These are phyloP conservation scores for Incumbomyces lentus DNA, from an alignment of 2,329 filamentous ascomycete species.

Conservation along the genomic window DNA sequence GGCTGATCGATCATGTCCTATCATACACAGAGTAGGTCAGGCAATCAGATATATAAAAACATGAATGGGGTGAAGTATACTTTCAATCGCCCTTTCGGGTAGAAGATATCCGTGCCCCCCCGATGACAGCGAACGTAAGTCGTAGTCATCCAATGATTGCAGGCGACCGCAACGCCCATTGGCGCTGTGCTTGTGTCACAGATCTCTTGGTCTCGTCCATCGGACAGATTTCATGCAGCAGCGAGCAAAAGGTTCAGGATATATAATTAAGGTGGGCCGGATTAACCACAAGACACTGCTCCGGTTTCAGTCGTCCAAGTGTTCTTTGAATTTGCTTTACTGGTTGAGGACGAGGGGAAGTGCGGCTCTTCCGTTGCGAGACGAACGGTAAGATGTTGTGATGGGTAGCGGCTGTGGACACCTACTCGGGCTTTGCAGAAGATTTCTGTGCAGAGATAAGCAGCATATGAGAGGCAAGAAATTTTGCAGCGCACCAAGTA, in stretches of 20 bases:
- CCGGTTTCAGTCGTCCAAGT: slow-evolving; percentile 78
- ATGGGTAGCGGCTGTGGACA: slow-evolving; percentile 86
- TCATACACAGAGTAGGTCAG: slow-evolving; percentile 98
- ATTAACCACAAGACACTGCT: slow-evolving; percentile 80
- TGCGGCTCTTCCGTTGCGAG: slow-evolving; percentile 64
- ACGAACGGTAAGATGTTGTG: slow-evolving; percentile 65
- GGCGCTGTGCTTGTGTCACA: slow-evolving; percentile 73
- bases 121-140: slow-evolving; percentile 91
- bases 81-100: slow-evolving; percentile 36
- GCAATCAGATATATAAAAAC: slow-evolving; percentile 99
- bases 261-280: slow-evolving; percentile 85
- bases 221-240: slow-evolving; percentile 64
- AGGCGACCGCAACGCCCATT: slow-evolving; percentile 91
- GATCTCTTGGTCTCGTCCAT: slow-evolving; percentile 64
- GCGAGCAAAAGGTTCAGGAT: slow-evolving; percentile 70
- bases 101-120: slow-evolving; percentile 87
- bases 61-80: slow-evolving; percentile 99
- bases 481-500: slow-evolving; percentile 81
- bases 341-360: slow-evolving; percentile 73
- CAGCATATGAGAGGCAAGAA: slow-evolving; percentile 64
- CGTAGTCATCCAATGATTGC: slow-evolving; percentile 81
- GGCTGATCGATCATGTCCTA: slow-evolving; percentile 94
- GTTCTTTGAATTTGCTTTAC: slow-evolving; percentile 79
- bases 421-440: slow-evolving; percentile 75
- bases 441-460: slow-evolving; percentile 70